Evolutionary conservation across 768 basidiomycete species (phyloP), one percentile per base, ranked within the genome.

Genomic region (Mycena chlorophos): DNA sequence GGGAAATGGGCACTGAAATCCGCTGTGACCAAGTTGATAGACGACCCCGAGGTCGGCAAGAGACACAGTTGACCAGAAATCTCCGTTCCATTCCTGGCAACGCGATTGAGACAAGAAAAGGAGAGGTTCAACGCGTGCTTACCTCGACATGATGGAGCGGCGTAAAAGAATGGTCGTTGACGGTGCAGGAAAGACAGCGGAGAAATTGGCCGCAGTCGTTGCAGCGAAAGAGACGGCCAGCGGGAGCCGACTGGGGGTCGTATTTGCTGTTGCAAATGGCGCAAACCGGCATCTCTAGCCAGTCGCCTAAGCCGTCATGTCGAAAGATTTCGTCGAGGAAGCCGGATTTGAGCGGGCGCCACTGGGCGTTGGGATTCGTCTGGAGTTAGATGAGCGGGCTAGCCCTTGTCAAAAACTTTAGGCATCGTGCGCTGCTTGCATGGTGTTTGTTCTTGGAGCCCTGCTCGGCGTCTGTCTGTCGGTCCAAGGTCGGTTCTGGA

Each of bases 21-120:
- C 61, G 3, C 26, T 37, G 39, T 64, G 63, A n/a, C 63, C 63
- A 2, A 64, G 23, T 31, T 64, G 63, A 37, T 56, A 58, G 2
- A 59, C 50, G 3, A 59, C 43, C 10, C 51, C 61, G 5, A 55
- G 28, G 1, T 17, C 17, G 14, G 26, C 6, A 1, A 59, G 48
- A 0, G 46, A 27, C 1, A 19, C 26, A 0, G 23, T 22, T 16
- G 3, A 27, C 63, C 63, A 64, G 23, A 45, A 54, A 2, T 38
- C 5, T 0, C 57, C 61, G 3, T 19, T 56, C 63, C 63, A 64
- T 43, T 52, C 52, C 63, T 64, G 45, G 25, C 20, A 13, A 46
- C 23, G 12, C n/a, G 12, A 25, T 23, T 26, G 13, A 10, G 22
- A 25, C 23, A 12, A 46, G n/a, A 25, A 5, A 23, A 46, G 22